Evolutionary conservation across 1,284 basidiomycete genomes (phyloP).

Genomic region (Lentinula novae-zelandiae): DNA sequence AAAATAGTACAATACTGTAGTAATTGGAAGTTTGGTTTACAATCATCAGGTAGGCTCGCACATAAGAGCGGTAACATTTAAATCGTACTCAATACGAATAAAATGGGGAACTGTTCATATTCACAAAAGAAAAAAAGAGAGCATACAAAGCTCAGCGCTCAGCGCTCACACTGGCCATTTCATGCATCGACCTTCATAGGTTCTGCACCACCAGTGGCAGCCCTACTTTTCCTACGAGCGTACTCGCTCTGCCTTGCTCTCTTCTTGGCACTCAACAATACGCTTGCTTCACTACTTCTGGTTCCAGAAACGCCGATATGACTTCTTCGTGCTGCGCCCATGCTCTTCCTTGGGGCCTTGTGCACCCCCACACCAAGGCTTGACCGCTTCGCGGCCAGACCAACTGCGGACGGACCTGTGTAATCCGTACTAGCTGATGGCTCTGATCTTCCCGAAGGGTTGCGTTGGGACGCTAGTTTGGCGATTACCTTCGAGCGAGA

Average conservation of each 20-base stretch:
- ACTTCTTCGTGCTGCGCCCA: conserved; percentile 31
- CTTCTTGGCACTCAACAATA: conserved; percentile 61
- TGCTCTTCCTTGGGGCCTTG: conserved; percentile 19
- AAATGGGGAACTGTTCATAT: not conserved
- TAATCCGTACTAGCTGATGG: not conserved
- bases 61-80: not conserved
- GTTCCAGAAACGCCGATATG: conserved; percentile 51
- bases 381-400: conserved; percentile 15
- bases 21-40: not conserved
- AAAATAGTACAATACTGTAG: not conserved
- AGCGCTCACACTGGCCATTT: not conserved
- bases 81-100: not conserved
- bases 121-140: not conserved
- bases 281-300: conserved; percentile 30
- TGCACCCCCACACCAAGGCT: conserved; percentile 13
- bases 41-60: too few relatives aligned
- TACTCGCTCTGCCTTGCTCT: conserved; percentile 68
- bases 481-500: conserved; percentile 77
- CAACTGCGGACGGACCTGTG: conserved; percentile 3
- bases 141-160: too few relatives aligned
- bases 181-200: conserved; percentile 28
- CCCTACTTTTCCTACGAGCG: conserved; percentile 41
- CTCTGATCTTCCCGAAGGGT: conserved; percentile 23
- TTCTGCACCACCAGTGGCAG: conserved; percentile 11
- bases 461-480: conserved; percentile 66